Conservation (phyloP, 176 grass and related monocot species). For the Rhipidocladum racemiflorum region DNA sequence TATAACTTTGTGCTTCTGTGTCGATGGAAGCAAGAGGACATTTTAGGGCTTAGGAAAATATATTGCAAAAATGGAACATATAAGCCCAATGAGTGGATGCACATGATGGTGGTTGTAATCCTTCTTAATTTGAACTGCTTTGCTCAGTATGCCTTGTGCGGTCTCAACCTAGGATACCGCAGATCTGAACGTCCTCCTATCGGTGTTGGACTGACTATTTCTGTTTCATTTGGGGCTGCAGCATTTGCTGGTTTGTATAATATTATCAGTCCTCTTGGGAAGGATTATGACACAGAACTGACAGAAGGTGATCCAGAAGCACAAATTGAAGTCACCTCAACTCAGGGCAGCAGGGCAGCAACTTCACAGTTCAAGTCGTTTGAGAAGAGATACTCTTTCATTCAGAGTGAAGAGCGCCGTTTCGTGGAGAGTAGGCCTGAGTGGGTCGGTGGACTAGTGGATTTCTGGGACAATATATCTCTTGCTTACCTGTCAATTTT, state of each 20-base stretch:
- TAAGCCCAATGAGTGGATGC: slow-evolving; percentile 81
- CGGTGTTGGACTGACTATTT: slow-evolving; percentile 62
- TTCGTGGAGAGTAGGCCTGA: slow-evolving; percentile 54
- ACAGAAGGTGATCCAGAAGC: slow-evolving; percentile 57
- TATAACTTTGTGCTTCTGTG: slow-evolving; percentile 72
- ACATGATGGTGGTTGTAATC: slow-evolving; percentile 76
- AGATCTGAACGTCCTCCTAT: slow-evolving; percentile 60
- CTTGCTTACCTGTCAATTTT: slow-evolving; percentile 72
- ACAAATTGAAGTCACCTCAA: slow-evolving; percentile 19
- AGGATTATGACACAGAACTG: slow-evolving; percentile 52
- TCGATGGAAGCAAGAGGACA: slow-evolving; percentile 62
- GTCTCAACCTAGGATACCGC: slow-evolving; percentile 77
- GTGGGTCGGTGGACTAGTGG: slow-evolving; percentile 67
- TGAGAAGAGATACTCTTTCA: slow-evolving; percentile 57
- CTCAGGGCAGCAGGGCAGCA: slow-evolving; percentile 25
- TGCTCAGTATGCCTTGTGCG: slow-evolving; percentile 73
- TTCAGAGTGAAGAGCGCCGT: slow-evolving; percentile 44
- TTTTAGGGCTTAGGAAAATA: slow-evolving; percentile 65
- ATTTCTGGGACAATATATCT: slow-evolving; percentile 73
- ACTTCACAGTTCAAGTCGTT: slow-evolving; percentile 3
- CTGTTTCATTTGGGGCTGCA: slow-evolving; percentile 50
- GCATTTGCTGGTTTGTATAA: slow-evolving; percentile 70
- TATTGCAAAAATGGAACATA: slow-evolving; percentile 90
- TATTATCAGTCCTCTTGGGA: slow-evolving; percentile 79
- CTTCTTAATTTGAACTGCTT: slow-evolving; percentile 89